Base-by-base conservation (phyloP, 2,329 filamentous ascomycete genomes). In the Epichloe festucae region DNA sequence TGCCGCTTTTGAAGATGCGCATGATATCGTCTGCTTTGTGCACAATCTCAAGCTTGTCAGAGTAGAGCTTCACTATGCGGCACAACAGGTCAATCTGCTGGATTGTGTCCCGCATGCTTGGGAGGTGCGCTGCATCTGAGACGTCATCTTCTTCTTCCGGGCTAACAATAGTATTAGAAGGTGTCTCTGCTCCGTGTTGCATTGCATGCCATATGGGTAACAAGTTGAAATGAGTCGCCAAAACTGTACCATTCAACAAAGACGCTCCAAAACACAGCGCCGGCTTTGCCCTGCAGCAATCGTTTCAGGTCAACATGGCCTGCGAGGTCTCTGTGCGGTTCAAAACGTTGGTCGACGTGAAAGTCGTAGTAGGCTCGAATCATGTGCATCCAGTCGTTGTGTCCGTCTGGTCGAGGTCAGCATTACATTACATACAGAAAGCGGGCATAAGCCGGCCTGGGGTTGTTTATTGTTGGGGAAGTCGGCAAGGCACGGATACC, bases 191-290 rank as follows among this genome's bases (percentile, higher is more conserved):
- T 38, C 10, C 14, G 3, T 14, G 11, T 38, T 38, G 1, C 35
- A 11, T 15, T 15, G 5, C 14, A 11, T 14, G 35, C 11, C 17
- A 38, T 15, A 15, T 15, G 10, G 3, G 35, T 38, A 14, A 38
- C 4, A 38, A 38, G 14, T 11, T 38, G 14, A 14, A 38, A 38
- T 11, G 6, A 5, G 35, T 11, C 35, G 35, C 35, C 3, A 38
- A 38, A 14, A 17, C 35, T 38, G 35, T 38, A 38, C 35, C 35
- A 38, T 15, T 38, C 35, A 38, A 85, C 81, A 60, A 77, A 97
- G 10, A 93, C 88, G 63, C 85, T 90, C 91, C 90, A 96, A 65
- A 96, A 96, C n/a, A 87, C 83, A 51, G 89, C 91, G 40, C 89
- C 89, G 55, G 84, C 81, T 58, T 76, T 74, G 1, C 90, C 89